These are phyloP conservation scores for Chlamydomonas incerta DNA, from an alignment of 139 green algal species.

Conservation along the genomic window DNA sequence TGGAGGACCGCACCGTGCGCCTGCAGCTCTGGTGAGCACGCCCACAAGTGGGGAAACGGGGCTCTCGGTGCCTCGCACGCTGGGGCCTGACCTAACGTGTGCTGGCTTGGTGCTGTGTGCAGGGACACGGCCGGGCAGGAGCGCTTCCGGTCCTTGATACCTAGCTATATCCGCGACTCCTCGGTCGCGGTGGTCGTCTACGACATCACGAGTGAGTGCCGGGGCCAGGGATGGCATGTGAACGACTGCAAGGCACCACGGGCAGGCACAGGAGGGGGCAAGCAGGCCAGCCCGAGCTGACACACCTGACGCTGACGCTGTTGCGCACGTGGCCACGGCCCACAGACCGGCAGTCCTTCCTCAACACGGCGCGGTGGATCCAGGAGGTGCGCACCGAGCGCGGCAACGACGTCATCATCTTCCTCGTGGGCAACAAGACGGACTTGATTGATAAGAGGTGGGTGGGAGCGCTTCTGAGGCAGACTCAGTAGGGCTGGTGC, in stretches of 20 bases:
- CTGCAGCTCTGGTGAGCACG: constrained; percentile 94
- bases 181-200: constrained; percentile 99
- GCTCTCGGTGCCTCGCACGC: too few species aligned
- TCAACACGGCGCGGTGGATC: constrained; percentile 97
- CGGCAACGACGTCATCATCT: constrained; percentile 98
- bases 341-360: constrained; percentile 93
- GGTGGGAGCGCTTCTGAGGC: too few species aligned
- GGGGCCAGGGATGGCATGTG: too few species aligned
- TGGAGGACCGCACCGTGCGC: constrained; percentile 98
- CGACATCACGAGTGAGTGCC: constrained; percentile 93
- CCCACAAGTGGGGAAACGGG: too few species aligned
- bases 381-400: constrained; percentile 97
- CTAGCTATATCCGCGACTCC: constrained; percentile 98
- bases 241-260: not conserved
- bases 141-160: constrained; percentile 96
- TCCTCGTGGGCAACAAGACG: constrained; percentile 99
- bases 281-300: too few species aligned
- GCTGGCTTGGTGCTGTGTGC: constrained; percentile 13
- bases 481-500: too few species aligned
- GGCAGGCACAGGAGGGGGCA: too few species aligned
- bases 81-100: not conserved
- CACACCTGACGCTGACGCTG: too few species aligned
- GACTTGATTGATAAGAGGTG: constrained; percentile 96
- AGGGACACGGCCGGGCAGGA: constrained; percentile 99
- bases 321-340: not conserved